phyloP scores from a whole-genome alignment of 345 rosid genomes.

The Aurinia saxatilis region DNA sequence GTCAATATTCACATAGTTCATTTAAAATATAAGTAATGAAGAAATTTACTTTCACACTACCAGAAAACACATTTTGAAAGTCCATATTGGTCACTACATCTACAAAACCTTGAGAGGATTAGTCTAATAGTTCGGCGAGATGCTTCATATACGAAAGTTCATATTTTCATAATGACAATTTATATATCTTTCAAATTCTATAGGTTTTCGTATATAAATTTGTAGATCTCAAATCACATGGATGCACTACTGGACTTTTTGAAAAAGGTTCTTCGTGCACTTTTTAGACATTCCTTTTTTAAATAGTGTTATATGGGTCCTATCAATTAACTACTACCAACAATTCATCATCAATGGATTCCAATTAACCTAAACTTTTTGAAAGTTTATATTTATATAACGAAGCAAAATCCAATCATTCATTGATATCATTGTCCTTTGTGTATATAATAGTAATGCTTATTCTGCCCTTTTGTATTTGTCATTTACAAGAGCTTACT shows the following conservation, averaged over 20 bases:
- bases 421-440: neutral
- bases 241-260: constrained; percentile 4
- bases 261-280: constrained; percentile 15
- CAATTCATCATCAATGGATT: neutral
- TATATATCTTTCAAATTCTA: too few relatives aligned
- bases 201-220: too few relatives aligned
- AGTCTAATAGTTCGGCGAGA: constrained; percentile 12
- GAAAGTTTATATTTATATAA: neutral
- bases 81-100: neutral
- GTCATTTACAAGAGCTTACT: neutral
- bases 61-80: neutral
- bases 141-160: neutral
- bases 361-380: neutral
- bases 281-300: constrained; percentile 19
- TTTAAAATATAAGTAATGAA: too few relatives aligned
- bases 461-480: neutral
- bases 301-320: constrained; percentile 4
- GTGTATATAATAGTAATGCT: neutral
- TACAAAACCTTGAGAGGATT: neutral
- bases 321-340: constrained; percentile 13
- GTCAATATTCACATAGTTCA: too few relatives aligned
- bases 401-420: constrained; percentile 4
- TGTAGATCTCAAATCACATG: constrained; percentile 18
- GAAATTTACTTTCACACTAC: too few relatives aligned
- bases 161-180: too few relatives aligned